Conservation (phyloP, 2,329 filamentous ascomycete genomes). For the Cytospora chrysosperma region DNA sequence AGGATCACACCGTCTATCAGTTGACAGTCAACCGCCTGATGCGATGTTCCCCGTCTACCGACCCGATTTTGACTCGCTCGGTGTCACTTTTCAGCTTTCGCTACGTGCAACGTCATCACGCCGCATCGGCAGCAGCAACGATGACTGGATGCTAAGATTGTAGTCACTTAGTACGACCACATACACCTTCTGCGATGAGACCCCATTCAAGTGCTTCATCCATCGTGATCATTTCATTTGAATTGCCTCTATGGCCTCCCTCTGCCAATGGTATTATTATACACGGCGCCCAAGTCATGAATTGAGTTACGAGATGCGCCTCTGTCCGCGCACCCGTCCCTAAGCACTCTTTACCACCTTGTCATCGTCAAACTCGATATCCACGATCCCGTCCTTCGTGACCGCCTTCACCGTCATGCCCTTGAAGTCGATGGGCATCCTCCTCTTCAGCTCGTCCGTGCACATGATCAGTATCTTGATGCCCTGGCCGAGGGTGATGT, state of each 20-base stretch:
- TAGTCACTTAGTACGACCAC: neutral
- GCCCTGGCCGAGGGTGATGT: slow-evolving; percentile 85
- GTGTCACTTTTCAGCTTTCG: neutral
- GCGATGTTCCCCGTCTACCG: no score
- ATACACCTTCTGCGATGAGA: neutral
- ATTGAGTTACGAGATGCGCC: slow-evolving; percentile 13
- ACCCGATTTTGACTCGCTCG: neutral
- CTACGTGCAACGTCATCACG: slow-evolving; percentile 21
- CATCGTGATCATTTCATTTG: slow-evolving; percentile 20
- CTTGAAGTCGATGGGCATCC: slow-evolving; percentile 98
- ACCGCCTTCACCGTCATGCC: slow-evolving; percentile 92
- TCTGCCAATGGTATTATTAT: slow-evolving; percentile 30
- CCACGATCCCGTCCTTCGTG: slow-evolving; percentile 87
- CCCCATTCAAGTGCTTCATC: neutral
- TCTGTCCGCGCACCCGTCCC: slow-evolving; percentile 27
- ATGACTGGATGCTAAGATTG: neutral
- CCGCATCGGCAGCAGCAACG: slow-evolving; percentile 3
- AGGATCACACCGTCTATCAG: neutral
- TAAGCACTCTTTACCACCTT: slow-evolving; percentile 64
- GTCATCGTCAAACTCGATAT: slow-evolving; percentile 83
- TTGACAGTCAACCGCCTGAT: no score
- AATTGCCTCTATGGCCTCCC: slow-evolving; percentile 20
- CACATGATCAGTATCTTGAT: slow-evolving; percentile 93
- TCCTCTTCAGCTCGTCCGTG: slow-evolving; percentile 93
- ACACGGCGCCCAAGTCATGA: slow-evolving; percentile 25